These are phyloP conservation scores for Eucalyptus victrix DNA, from an alignment of 345 rosid species.

Conservation along the genomic window DNA sequence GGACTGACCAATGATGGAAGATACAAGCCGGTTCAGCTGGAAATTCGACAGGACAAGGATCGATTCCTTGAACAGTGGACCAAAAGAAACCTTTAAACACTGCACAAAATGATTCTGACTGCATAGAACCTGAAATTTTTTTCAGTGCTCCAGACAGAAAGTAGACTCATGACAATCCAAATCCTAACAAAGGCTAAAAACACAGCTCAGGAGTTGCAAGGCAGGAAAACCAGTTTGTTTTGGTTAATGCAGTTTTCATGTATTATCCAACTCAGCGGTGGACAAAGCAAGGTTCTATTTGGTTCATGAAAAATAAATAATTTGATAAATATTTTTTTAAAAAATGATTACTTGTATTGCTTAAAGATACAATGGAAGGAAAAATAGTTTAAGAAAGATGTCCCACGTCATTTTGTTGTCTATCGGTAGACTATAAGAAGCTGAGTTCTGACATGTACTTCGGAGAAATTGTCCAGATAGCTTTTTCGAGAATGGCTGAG, in stretches of 20 bases:
- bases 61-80: neutral
- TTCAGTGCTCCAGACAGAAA: neutral
- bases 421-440: constrained; percentile 46
- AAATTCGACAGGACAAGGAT: neutral
- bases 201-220: neutral
- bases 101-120: neutral
- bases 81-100: neutral
- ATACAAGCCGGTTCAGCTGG: neutral
- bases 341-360: no score
- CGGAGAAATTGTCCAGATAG: constrained; percentile 59
- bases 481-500: constrained; percentile 48
- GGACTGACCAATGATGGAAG: neutral
- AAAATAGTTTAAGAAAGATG: no score
- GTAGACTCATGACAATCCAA: neutral
- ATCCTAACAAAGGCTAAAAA: neutral
- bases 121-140: neutral
- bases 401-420: neutral
- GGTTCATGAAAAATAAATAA: neutral
- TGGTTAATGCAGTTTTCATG: neutral
- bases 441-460: constrained; percentile 67
- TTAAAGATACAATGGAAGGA: neutral
- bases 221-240: neutral
- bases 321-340: no score
- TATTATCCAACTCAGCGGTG: neutral
- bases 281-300: neutral